These are phyloP conservation scores for Fusarium falciforme DNA, from an alignment of 2,329 filamentous ascomycete species.

Conservation along the genomic window DNA sequence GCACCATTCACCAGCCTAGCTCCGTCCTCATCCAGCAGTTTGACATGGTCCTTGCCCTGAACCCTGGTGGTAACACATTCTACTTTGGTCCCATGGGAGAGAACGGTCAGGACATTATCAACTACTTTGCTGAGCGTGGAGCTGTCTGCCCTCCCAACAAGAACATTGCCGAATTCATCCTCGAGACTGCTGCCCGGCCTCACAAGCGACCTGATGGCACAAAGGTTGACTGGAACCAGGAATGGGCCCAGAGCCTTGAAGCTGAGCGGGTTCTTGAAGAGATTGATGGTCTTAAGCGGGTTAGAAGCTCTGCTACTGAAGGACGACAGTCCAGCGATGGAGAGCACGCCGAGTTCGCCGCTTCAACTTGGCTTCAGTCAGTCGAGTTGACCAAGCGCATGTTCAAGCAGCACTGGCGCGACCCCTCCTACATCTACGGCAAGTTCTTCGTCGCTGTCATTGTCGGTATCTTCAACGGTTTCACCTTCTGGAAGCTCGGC, in stretches of 20 bases:
- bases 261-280: constrained; percentile 69
- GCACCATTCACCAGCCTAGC: constrained; percentile 69
- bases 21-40: constrained; percentile 66
- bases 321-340: constrained; percentile 6
- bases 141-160: constrained; percentile 70
- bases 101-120: constrained; percentile 57
- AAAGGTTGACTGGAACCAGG: constrained; percentile 77
- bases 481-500: constrained; percentile 79
- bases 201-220: constrained; percentile 50
- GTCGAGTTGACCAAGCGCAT: constrained; percentile 75
- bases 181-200: constrained; percentile 56
- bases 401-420: constrained; percentile 80
- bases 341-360: constrained; percentile 69
- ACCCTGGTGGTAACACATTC: constrained; percentile 62
- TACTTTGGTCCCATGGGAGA: constrained; percentile 65
- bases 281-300: constrained; percentile 57
- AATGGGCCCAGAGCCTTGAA: constrained; percentile 76
- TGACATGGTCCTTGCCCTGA: constrained; percentile 64
- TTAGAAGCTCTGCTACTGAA: constrained; percentile 30
- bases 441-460: constrained; percentile 80
- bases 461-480: constrained; percentile 81
- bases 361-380: constrained; percentile 71
- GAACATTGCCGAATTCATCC: constrained; percentile 63
- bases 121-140: constrained; percentile 70
- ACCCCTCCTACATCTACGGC: constrained; percentile 80